These are phyloP conservation scores for Penicillium paradoxum DNA, from an alignment of 495 filamentous ascomycete species.

Conservation along the genomic window DNA sequence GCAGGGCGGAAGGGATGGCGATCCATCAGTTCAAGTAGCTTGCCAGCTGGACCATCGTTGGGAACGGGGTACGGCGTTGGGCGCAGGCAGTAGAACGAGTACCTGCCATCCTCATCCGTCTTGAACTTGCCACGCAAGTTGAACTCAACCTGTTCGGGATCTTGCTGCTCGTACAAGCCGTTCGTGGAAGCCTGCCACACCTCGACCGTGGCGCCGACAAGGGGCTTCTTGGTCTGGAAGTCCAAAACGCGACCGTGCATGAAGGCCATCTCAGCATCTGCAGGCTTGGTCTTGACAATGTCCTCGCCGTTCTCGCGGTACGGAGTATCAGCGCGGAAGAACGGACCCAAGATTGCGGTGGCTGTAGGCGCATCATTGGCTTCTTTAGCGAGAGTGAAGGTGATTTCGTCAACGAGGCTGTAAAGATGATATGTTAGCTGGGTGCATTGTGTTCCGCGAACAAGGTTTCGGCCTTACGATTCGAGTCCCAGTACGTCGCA, in stretches of 20 bases:
- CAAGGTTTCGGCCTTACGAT: conserved; percentile 37
- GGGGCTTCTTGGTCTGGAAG: conserved; percentile 50
- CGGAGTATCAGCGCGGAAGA: conserved; percentile 69
- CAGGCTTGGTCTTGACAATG: conserved; percentile 55
- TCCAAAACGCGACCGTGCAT: conserved; percentile 62
- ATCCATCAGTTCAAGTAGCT: conserved; percentile 53
- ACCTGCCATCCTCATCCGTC: conserved; percentile 60
- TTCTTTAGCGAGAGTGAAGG: conserved; percentile 54
- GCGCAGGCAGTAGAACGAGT: conserved; percentile 61
- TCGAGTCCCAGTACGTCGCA: conserved; percentile 71
- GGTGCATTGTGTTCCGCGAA: background rate
- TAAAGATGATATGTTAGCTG: background rate
- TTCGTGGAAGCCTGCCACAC: conserved; percentile 75
- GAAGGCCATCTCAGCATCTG: conserved; percentile 51
- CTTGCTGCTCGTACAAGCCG: conserved; percentile 77
- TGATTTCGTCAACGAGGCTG: conserved; percentile 71
- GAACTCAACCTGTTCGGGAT: conserved; percentile 62
- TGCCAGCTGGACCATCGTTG: conserved; percentile 53
- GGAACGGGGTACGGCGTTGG: conserved; percentile 72
- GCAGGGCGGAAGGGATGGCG: conserved; percentile 77
- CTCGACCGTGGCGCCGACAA: conserved; percentile 61
- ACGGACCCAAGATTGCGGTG: conserved; percentile 71
- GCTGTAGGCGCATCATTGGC: conserved; percentile 53
- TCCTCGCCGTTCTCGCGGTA: conserved; percentile 56
- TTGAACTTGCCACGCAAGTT: conserved; percentile 69